phyloP scores from a whole-genome alignment of 2,329 filamentous ascomycete genomes.

The Raffaelea albimanens region DNA sequence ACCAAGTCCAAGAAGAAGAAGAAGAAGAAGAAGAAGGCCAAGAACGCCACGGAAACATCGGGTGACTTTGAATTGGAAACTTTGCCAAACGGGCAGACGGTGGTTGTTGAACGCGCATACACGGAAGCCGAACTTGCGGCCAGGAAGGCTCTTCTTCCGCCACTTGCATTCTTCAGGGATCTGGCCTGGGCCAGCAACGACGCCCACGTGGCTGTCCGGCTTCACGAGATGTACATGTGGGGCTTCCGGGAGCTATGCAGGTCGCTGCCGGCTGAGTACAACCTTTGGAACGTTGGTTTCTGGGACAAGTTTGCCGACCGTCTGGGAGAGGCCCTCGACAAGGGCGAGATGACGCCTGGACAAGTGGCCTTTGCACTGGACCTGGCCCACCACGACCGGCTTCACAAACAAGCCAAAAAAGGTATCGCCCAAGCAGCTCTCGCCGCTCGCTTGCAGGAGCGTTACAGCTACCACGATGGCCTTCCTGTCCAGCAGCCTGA shows the following conservation, averaged over 20 bases:
- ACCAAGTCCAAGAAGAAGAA: too few species aligned
- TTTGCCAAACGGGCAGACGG: neutral
- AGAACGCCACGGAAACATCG: too few species aligned
- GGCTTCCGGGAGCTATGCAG: neutral
- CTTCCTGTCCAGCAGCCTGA: too few species aligned
- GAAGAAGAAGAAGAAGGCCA: too few species aligned
- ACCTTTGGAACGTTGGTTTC: constrained; percentile 13
- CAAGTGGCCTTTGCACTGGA: constrained; percentile 8
- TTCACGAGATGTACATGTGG: constrained; percentile 12
- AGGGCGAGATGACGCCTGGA: constrained; percentile 3
- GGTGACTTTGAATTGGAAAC: too few species aligned
- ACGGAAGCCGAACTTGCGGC: too few species aligned
- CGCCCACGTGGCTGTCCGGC: constrained; percentile 10
- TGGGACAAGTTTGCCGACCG: constrained; percentile 15
- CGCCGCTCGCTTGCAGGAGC: too few species aligned
- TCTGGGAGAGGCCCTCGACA: constrained; percentile 4
- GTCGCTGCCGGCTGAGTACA: too few species aligned
- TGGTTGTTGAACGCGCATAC: neutral
- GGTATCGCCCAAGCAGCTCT: too few species aligned
- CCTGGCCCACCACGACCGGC: neutral
- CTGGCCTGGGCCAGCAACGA: constrained; percentile 16
- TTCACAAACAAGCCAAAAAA: too few species aligned
- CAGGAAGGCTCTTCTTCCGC: neutral
- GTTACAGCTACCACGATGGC: too few species aligned
- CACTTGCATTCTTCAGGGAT: constrained; percentile 15